A percentile compares a stretch with the other conserved stretches of the same genome.
Evolutionary conservation across 306 rosid species (phyloP).

Genomic region (Erythrophleum fordii): DNA sequence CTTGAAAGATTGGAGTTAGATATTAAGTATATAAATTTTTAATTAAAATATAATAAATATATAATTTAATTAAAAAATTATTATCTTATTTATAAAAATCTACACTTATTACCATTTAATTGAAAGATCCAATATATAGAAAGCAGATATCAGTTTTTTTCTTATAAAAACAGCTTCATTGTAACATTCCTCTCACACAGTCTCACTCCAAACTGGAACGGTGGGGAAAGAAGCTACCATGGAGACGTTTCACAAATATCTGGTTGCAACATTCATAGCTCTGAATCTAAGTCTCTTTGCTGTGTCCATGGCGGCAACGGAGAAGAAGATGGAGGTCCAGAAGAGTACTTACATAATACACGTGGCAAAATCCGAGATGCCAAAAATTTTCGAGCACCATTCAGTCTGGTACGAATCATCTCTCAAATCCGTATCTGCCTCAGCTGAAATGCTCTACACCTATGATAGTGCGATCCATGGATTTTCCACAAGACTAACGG

Average conservation of each 20-base stretch:
- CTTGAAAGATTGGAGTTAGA: too few relatives aligned
- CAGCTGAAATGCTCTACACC: conserved; percentile 82
- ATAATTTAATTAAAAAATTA: too few relatives aligned
- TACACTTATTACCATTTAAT: too few relatives aligned
- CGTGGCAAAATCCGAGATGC: conserved; percentile 78
- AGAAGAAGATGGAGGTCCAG: conserved; percentile 5
- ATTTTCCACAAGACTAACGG: conserved; percentile 68
- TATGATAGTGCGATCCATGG: conserved; percentile 83
- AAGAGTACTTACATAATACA: conserved; percentile 78
- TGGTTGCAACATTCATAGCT: neutral
- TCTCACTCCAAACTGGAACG: neutral
- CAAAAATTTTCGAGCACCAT: conserved; percentile 72
- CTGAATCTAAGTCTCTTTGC: conserved; percentile 25
- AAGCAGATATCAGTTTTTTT: neutral
- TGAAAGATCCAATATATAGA: too few relatives aligned
- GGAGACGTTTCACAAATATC: conserved; percentile 4
- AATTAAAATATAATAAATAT: too few relatives aligned
- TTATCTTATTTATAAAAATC: too few relatives aligned
- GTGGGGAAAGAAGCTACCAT: conserved; percentile 18
- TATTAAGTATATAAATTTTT: too few relatives aligned
- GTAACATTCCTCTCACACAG: neutral
- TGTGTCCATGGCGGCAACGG: conserved; percentile 31
- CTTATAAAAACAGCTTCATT: neutral
- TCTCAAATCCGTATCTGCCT: conserved; percentile 56
- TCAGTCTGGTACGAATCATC: conserved; percentile 83